Percentiles rank a stretch among this genome's conserved stretches.
Evolutionary conservation across 2,329 filamentous ascomycete species (phyloP).

Genomic region (Aspergillus ochraceus): DNA sequence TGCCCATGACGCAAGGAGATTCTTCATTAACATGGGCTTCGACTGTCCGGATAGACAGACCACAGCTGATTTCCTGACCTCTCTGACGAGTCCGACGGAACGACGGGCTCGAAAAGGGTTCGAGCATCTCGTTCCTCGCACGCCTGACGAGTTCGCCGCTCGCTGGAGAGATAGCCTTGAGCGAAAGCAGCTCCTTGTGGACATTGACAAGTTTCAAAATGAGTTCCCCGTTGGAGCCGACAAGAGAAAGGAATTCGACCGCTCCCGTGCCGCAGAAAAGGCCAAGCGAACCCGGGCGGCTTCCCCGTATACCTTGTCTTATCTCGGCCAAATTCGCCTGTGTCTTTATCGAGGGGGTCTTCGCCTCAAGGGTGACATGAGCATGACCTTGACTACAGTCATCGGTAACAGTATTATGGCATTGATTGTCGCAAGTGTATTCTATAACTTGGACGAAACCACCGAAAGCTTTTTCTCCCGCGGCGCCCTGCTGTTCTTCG

Average conservation of each 20-base stretch:
- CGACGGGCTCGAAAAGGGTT: constrained; percentile 57
- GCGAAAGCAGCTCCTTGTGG: constrained; percentile 38
- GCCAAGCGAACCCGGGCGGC: constrained; percentile 53
- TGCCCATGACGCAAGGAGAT: constrained; percentile 58
- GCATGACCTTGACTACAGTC: constrained; percentile 65
- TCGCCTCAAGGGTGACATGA: constrained; percentile 72
- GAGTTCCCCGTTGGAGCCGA: constrained; percentile 37
- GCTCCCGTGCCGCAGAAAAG: constrained; percentile 42
- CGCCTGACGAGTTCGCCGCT: constrained; percentile 65
- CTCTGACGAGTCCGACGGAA: constrained; percentile 64
- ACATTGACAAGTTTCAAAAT: constrained; percentile 41
- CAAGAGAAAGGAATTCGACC: constrained; percentile 36
- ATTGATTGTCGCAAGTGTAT: constrained; percentile 75
- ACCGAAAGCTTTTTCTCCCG: constrained; percentile 74
- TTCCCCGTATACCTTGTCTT: constrained; percentile 82
- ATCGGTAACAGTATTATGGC: constrained; percentile 69
- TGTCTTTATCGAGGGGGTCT: constrained; percentile 78
- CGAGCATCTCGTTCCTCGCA: constrained; percentile 63
- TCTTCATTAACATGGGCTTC: constrained; percentile 70
- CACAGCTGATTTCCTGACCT: constrained; percentile 68
- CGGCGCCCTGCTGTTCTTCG: constrained; percentile 79
- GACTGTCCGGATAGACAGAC: constrained; percentile 66
- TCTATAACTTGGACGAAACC: constrained; percentile 68
- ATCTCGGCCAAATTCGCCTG: constrained; percentile 69
- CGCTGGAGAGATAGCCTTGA: constrained; percentile 55